Evolutionary conservation across 1,284 basidiomycete genomes (phyloP).

Genomic region (Vanrija sp.): DNA sequence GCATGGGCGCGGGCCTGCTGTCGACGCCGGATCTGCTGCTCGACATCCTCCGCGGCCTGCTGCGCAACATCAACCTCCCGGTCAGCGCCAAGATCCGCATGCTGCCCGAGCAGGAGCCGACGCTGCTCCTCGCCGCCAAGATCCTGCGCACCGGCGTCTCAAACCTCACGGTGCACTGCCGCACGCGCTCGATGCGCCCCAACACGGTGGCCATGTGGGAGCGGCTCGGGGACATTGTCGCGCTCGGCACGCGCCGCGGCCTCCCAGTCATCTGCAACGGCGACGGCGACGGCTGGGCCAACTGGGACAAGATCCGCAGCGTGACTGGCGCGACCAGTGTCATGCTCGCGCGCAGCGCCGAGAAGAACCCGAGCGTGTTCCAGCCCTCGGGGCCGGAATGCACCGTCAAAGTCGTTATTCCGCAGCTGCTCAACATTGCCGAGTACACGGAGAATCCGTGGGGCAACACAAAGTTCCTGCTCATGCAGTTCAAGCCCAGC

Average conservation of each 20-base stretch:
- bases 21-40: slow-evolving; percentile 87
- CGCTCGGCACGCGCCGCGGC: slow-evolving; percentile 55
- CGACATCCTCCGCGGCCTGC: slow-evolving; percentile 72
- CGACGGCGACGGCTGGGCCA: slow-evolving; percentile 76
- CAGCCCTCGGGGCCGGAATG: slow-evolving; percentile 63
- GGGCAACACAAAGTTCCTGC: slow-evolving; percentile 87
- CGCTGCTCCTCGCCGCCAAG: slow-evolving; percentile 75
- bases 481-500: slow-evolving; percentile 66
- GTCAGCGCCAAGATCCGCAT: slow-evolving; percentile 91
- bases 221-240: slow-evolving; percentile 76
- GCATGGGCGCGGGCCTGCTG: slow-evolving; percentile 95
- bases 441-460: slow-evolving; percentile 72
- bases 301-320: slow-evolving; percentile 68
- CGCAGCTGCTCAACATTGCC: slow-evolving; percentile 65
- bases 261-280: slow-evolving; percentile 91
- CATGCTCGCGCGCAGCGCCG: slow-evolving; percentile 94
- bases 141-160: slow-evolving; percentile 85
- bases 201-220: slow-evolving; percentile 74
- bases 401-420: slow-evolving; percentile 66
- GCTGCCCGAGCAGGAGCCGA: slow-evolving; percentile 78
- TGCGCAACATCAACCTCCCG: slow-evolving; percentile 70
- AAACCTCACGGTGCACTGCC: slow-evolving; percentile 89
- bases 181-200: slow-evolving; percentile 88
- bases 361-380: slow-evolving; percentile 88
- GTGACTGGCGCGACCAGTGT: slow-evolving; percentile 82